Percentiles rank a stretch among this genome's conserved stretches.
These are phyloP conservation scores for Fusarium nematophilum DNA, from an alignment of 2,329 filamentous ascomycete genomes.

Conservation along the genomic window DNA sequence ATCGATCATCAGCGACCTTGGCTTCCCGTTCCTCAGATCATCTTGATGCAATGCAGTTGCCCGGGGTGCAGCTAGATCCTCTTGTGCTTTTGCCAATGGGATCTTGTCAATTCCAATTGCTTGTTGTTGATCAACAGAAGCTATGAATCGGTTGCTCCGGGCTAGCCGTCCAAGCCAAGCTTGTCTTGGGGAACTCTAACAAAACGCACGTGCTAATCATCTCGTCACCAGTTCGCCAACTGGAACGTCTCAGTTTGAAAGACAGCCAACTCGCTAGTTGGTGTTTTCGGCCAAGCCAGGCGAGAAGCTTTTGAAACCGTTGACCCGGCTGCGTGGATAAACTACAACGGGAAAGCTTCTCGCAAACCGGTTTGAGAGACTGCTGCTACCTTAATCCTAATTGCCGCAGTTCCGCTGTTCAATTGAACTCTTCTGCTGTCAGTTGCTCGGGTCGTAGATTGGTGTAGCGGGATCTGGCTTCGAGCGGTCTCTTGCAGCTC, in stretches of 20 bases:
- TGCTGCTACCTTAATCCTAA: not conserved
- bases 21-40: conserved; percentile 6
- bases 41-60: conserved; percentile 14
- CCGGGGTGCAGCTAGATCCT: not conserved
- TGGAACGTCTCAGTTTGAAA: conserved; percentile 5
- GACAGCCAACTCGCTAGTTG: not conserved
- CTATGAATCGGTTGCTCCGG: conserved; percentile 15
- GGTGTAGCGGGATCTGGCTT: not conserved
- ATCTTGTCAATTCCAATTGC: not conserved
- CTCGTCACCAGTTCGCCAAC: conserved; percentile 19
- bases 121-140: no score
- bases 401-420: not conserved
- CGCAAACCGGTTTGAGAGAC: not conserved
- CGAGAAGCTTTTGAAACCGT: conserved; percentile 9
- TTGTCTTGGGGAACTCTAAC: conserved; percentile 5
- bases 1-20: not conserved
- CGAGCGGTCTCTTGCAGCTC: not conserved
- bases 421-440: no score
- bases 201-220: conserved; percentile 24
- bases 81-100: not conserved
- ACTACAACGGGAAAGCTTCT: not conserved
- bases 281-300: not conserved
- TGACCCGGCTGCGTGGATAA: conserved; percentile 6
- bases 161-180: conserved; percentile 7
- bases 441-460: no score